Percentiles rank a stretch among this genome's conserved stretches.
Evolutionary conservation across 176 grass and related monocot species (phyloP).

Genomic region (Juncus effusus): DNA sequence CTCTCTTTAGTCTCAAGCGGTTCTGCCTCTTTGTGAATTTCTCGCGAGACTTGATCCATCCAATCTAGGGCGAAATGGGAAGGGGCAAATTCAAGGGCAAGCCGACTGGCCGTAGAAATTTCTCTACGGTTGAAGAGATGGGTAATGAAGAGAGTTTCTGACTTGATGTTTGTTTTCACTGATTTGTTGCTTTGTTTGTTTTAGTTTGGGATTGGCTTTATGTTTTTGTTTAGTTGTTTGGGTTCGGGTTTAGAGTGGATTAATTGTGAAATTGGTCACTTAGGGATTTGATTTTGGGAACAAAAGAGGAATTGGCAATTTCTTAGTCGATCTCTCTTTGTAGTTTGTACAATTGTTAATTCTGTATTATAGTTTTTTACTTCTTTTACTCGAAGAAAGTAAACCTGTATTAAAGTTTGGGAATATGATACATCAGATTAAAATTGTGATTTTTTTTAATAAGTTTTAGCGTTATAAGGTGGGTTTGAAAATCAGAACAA

Average conservation of each 20-base stretch:
- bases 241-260: background rate
- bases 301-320: conserved; percentile 18
- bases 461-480: no score
- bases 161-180: background rate
- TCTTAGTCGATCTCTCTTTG: no score
- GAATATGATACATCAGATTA: background rate
- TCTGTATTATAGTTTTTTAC: background rate
- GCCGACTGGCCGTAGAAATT: conserved; percentile 70
- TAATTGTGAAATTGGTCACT: conserved; percentile 3
- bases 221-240: background rate
- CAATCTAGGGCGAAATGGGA: conserved; percentile 39
- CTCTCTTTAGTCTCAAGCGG: background rate
- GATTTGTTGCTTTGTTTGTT: conserved; percentile 7
- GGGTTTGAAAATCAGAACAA: background rate
- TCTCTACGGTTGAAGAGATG: conserved; percentile 75
- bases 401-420: background rate
- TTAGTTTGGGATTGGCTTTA: background rate
- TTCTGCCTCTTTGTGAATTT: background rate
- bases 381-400: no score
- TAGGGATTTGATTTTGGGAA: conserved; percentile 15
- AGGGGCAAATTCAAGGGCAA: conserved; percentile 92
- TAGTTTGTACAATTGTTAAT: background rate
- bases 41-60: conserved; percentile 13
- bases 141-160: conserved; percentile 35
- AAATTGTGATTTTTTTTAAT: conserved; percentile 13